A percentile compares a stretch with the other conserved stretches of the same genome.
These are phyloP conservation scores for Arabidopsis lyrata DNA, from an alignment of 441 rosid species.

Conservation along the genomic window DNA sequence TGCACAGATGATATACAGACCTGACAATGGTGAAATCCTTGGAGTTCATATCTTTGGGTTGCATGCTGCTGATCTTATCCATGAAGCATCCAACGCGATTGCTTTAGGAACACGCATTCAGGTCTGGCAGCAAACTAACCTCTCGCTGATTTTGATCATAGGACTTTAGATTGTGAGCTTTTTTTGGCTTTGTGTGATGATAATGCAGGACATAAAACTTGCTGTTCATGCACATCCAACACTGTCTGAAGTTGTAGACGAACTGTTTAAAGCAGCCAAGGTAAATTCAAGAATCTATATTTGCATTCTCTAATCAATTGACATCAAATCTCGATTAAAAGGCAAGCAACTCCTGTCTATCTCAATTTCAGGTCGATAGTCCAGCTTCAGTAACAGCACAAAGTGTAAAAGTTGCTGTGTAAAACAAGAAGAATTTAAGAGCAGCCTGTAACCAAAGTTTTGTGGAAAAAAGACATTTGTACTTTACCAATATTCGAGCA, in stretches of 20 bases:
- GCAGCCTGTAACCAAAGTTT: constrained; percentile 28
- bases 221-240: constrained; percentile 99
- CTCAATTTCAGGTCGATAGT: constrained; percentile 35
- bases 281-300: constrained; percentile 46
- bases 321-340: not conserved
- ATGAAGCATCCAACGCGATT: constrained; percentile 98
- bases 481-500: constrained; percentile 11
- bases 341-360: constrained; percentile 5
- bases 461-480: constrained; percentile 36
- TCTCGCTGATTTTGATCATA: constrained; percentile 3
- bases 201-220: constrained; percentile 76
- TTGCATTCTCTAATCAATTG: not conserved
- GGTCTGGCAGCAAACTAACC: constrained; percentile 37
- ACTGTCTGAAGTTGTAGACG: constrained; percentile 92
- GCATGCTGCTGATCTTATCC: constrained; percentile 99
- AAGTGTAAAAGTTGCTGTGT: constrained; percentile 36
- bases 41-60: constrained; percentile 98
- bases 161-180: not conserved
- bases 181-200: not conserved
- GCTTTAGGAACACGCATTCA: constrained; percentile 87
- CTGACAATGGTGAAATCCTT: constrained; percentile 96
- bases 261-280: constrained; percentile 93
- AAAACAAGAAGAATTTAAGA: constrained; percentile 1
- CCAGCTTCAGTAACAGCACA: constrained; percentile 20
- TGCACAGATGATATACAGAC: constrained; percentile 91